Base-by-base conservation (phyloP, 176 grass and related monocot species). In the Oryza meridionalis region DNA sequence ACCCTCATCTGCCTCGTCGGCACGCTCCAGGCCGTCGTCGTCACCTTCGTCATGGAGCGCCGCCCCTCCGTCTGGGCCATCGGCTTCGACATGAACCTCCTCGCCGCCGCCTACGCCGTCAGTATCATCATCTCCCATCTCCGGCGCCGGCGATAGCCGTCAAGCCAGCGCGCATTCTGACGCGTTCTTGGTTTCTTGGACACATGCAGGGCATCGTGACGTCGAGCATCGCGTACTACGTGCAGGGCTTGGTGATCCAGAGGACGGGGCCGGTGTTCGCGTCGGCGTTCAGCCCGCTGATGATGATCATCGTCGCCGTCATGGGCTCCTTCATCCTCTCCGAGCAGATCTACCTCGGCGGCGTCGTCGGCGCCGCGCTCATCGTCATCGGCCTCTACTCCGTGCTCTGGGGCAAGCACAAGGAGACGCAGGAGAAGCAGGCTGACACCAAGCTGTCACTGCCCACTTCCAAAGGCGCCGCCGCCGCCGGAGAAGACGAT, bases 271-370 rank as follows among this genome's bases (percentile, higher is more conserved):
- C 96, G 16, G 96, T 98, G 67, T 98, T 98, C 78, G 96, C 96
- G 17, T 95, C 96, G 38, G 96, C 96, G 74, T 98, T 98, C 89
- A 98, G 93, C 89, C 96, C 96, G 70, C 89, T 98, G 0, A 98
- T 98, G 91, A 98, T 98, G 93, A 95, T 98, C 87, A 93, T 98
- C 79, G 96, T 98, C 64, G 96, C 96, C 19, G 85, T 87, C 82
- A 98, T 98, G 93, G 91, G 93, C 0, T 93, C 93, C 33, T 95
- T 98, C 83, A 98, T 98, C 91, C 89, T 98, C 11, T 32, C 91
- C 32, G 96, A 95, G 86, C 88, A 92, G 65, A 91, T 98, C 21
- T 95, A 90, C 86, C 89, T 98, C 82, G 96, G 96, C 17, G 93
- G 84, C 66, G 81, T 97, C 67, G 71, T 97, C 78, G 94, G 94